Percentiles rank a stretch among this genome's conserved stretches.
Conservation (phyloP, 306 rosid genomes). For the Trifolium dubium region DNA sequence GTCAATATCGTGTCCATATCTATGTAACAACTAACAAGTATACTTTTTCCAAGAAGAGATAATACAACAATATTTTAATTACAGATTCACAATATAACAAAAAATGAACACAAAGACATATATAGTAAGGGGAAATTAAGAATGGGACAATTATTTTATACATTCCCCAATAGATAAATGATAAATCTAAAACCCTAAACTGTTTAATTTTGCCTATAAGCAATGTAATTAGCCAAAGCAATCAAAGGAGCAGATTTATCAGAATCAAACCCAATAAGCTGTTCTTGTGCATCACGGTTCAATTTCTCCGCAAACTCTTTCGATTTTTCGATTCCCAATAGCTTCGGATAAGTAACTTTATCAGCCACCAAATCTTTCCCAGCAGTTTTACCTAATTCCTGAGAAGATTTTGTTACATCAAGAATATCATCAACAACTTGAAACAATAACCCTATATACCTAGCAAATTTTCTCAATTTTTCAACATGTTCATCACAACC, state of each 20-base stretch:
- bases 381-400: slow-evolving; percentile 83
- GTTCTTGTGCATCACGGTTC: slow-evolving; percentile 65
- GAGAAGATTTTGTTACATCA: slow-evolving; percentile 78
- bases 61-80: slow-evolving; percentile 14
- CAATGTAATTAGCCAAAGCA: slow-evolving; percentile 80
- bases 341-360: slow-evolving; percentile 84
- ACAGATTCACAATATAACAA: slow-evolving; percentile 16
- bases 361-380: slow-evolving; percentile 87
- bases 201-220: slow-evolving; percentile 60
- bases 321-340: slow-evolving; percentile 73
- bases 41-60: background rate
- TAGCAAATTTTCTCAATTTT: slow-evolving; percentile 64
- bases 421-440: slow-evolving; percentile 91
- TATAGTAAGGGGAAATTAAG: background rate
- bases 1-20: too few species aligned
- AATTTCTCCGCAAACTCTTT: slow-evolving; percentile 72
- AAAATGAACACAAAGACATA: background rate
- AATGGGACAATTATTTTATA: slow-evolving; percentile 8
- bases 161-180: slow-evolving; percentile 16
- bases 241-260: slow-evolving; percentile 72
- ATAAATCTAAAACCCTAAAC: slow-evolving; percentile 26
- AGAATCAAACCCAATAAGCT: slow-evolving; percentile 64
- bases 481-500: slow-evolving; percentile 67
- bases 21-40: too few species aligned
- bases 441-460: slow-evolving; percentile 71